phyloP scores from a whole-genome alignment of 2,329 filamentous ascomycete genomes.

The Diaporthe vexans region DNA sequence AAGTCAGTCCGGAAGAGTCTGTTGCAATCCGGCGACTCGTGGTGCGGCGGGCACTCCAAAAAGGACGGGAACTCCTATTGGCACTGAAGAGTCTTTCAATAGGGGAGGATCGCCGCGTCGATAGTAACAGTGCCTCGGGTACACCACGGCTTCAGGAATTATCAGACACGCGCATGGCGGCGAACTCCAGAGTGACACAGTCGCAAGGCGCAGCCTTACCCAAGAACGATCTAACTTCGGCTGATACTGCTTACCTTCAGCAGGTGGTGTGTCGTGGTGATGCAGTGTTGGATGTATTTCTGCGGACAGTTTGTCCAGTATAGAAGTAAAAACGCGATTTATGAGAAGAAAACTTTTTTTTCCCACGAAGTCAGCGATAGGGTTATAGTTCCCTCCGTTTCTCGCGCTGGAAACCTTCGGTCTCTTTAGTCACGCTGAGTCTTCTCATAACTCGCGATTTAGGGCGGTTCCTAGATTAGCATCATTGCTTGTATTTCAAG shows the following conservation, averaged over 20 bases:
- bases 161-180: too few species aligned
- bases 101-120: too few species aligned
- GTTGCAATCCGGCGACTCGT: neutral
- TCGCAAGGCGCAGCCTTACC: neutral
- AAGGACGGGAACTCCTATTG: neutral
- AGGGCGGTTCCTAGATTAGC: too few species aligned
- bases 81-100: neutral
- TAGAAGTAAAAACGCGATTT: too few species aligned
- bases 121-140: neutral
- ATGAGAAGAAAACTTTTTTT: too few species aligned
- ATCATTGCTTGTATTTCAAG: too few species aligned
- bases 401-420: too few species aligned
- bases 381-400: too few species aligned
- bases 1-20: slow-evolving; percentile 2
- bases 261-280: neutral
- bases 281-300: neutral
- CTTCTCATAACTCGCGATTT: too few species aligned
- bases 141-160: neutral
- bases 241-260: neutral
- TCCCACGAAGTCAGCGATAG: too few species aligned
- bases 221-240: neutral
- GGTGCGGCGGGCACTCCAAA: slow-evolving; percentile 9
- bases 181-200: neutral
- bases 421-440: too few species aligned
- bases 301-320: neutral